These are phyloP conservation scores for Macrocybe gigantea DNA, from an alignment of 768 basidiomycete species.

Conservation along the genomic window DNA sequence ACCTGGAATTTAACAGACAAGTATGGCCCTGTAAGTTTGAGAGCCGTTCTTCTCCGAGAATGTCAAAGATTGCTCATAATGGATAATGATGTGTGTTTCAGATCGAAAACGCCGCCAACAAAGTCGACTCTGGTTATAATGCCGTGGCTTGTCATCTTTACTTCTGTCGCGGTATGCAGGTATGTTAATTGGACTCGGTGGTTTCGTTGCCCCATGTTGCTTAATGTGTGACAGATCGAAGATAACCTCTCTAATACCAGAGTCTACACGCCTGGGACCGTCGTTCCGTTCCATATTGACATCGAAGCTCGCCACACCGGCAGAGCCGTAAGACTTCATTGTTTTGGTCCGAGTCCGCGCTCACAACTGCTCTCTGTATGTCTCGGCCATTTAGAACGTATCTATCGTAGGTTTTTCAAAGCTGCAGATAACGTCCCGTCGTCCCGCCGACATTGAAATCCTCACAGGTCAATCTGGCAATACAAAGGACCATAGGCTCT, in stretches of 20 bases:
- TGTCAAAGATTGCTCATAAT: not conserved
- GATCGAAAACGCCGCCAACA: constrained; percentile 26
- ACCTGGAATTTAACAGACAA: constrained; percentile 10
- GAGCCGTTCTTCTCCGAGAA: not conserved
- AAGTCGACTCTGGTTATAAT: constrained; percentile 22
- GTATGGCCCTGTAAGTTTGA: constrained; percentile 22
- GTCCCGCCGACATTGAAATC: not conserved
- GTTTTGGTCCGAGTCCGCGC: too few relatives aligned
- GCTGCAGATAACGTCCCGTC: not conserved
- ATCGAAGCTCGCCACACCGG: constrained; percentile 30
- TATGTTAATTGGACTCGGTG: constrained; percentile 4
- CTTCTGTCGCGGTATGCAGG: constrained; percentile 28
- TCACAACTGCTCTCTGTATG: not conserved
- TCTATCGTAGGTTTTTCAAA: constrained; percentile 16
- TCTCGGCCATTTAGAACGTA: constrained; percentile 20
- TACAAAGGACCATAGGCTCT: constrained; percentile 20
- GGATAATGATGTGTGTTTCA: constrained; percentile 3
- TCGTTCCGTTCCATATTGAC: constrained; percentile 24
- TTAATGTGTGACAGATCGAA: constrained; percentile 12
- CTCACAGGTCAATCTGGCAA: constrained; percentile 21
- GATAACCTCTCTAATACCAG: constrained; percentile 24
- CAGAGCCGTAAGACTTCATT: constrained; percentile 15
- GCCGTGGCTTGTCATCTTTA: constrained; percentile 26
- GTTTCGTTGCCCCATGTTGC: not conserved
- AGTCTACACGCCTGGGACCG: constrained; percentile 20